Evolutionary conservation across 208 protist genomes (phyloP).

Genomic region (Trypanosoma grayi): DNA sequence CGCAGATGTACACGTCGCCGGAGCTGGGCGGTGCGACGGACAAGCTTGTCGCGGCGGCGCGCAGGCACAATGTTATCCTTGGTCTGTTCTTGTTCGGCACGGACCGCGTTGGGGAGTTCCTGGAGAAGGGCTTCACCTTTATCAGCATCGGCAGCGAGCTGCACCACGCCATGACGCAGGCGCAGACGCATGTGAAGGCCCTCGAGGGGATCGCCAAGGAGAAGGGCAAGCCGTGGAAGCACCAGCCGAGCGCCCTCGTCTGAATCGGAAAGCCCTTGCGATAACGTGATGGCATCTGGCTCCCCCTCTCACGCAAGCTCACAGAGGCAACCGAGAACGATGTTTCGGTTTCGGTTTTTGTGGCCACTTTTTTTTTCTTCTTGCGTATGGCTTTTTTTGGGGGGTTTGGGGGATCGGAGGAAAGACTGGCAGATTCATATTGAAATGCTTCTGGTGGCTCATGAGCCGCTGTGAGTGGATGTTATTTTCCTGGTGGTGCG

Average conservation of each 20-base stretch:
- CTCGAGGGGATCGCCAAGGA: constrained; percentile 49
- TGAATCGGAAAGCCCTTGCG: constrained; percentile 33
- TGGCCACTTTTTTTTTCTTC: too few relatives aligned
- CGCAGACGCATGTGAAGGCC: constrained; percentile 49
- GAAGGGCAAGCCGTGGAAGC: constrained; percentile 60
- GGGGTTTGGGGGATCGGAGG: too few relatives aligned
- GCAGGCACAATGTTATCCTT: constrained; percentile 69
- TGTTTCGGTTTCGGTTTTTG: too few relatives aligned
- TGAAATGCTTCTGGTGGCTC: too few relatives aligned
- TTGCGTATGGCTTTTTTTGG: too few relatives aligned
- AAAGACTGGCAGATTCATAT: too few relatives aligned
- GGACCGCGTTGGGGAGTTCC: constrained; percentile 79
- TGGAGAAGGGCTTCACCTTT: constrained; percentile 80
- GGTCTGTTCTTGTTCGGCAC: constrained; percentile 77
- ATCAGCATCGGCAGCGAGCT: constrained; percentile 79
- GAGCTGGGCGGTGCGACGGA: constrained; percentile 66
- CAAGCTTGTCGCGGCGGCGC: constrained; percentile 62
- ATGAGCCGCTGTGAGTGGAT: too few relatives aligned
- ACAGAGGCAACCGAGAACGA: too few relatives aligned
- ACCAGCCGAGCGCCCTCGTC: constrained; percentile 66
- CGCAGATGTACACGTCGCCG: constrained; percentile 76
- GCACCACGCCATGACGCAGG: constrained; percentile 78
- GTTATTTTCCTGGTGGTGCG: too few relatives aligned
- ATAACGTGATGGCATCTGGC: too few relatives aligned
- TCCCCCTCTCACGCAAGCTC: too few relatives aligned